phyloP scores from a whole-genome alignment of 441 rosid genomes.

The Daphne laureola region DNA sequence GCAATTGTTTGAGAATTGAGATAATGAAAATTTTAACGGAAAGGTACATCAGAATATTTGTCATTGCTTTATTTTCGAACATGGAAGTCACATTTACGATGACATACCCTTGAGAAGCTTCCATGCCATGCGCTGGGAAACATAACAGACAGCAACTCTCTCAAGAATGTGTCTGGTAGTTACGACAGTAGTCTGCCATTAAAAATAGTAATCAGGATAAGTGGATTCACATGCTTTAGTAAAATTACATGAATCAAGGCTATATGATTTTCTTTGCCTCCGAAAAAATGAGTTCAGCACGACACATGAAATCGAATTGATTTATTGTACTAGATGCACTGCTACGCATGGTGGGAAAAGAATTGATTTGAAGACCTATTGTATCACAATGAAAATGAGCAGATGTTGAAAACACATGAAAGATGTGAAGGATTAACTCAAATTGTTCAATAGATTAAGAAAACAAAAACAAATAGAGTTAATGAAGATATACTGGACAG shows the following conservation, averaged over 20 bases:
- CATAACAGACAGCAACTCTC: constrained; percentile 76
- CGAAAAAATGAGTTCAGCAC: too few species aligned
- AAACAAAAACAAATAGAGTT: not conserved
- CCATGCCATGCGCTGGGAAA: constrained; percentile 90
- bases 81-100: not conserved
- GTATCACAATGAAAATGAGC: too few species aligned
- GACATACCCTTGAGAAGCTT: constrained; percentile 83
- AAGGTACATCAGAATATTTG: too few species aligned
- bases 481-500: too few species aligned
- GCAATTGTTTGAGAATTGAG: not conserved
- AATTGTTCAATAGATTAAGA: too few species aligned
- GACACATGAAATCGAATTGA: not conserved
- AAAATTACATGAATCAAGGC: not conserved
- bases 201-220: not conserved
- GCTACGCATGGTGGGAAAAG: too few species aligned
- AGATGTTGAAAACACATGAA: too few species aligned
- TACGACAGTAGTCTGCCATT: constrained; percentile 61
- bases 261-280: not conserved
- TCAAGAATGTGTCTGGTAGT: constrained; percentile 84
- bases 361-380: too few species aligned
- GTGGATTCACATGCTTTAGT: not conserved
- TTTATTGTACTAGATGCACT: not conserved
- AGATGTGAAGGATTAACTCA: too few species aligned
- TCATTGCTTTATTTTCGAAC: too few species aligned
- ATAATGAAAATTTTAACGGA: not conserved